Evolutionary conservation across 1,284 basidiomycete genomes (phyloP), one percentile per base, ranked within the genome.

Genomic region (Moesziomyces parantarcticus): DNA sequence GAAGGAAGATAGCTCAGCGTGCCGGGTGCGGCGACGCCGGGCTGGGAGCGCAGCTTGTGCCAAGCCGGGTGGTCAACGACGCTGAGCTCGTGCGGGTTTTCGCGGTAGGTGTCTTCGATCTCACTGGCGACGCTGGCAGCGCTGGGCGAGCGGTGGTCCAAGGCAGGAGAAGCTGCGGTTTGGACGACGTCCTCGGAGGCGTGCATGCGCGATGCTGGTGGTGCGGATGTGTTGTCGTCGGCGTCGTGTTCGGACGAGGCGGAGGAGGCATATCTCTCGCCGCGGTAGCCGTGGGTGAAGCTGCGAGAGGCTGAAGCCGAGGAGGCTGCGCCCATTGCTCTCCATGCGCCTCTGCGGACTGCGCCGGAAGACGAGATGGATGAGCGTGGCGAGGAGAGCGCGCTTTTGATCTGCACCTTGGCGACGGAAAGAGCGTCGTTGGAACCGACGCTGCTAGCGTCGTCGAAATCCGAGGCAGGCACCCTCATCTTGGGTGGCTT

Each of bases 371-470:
- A 70, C 11, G 72, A 75, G 11, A 75, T 36, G 21, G 72, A 75
- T 2, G 72, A 75, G 25, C 72, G 72, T 22, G 72, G 72, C 7
- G 72, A 75, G 2, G 72, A 75, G 49, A 70, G 58, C 26, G 53
- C 59, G 49, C 72, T 75, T 45, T 63, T 67, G 50, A 75, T 61
- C 46, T 75, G 62, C 3, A 70, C 63, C n/a, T 61, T 73, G 48
- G 58, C 50, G 20, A 56, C 50, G 22, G 45, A 8, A 22, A 57
- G 46, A 0, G 65, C 58, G 20, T 69, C 71, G 18, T 56, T 69
- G 45, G 66, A 74, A 25, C 62, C 62, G 10, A 69, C 46, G 44
- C 71, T 74, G 56, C 66, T 69, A 53, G 44, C n/a, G 26, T 74
- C 71, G 26, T 74, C 71, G 36, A 58, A 5, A 21, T 74, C 71